phyloP scores from a whole-genome alignment of 805 yeast genomes.

The Metschnikowia borealis region DNA sequence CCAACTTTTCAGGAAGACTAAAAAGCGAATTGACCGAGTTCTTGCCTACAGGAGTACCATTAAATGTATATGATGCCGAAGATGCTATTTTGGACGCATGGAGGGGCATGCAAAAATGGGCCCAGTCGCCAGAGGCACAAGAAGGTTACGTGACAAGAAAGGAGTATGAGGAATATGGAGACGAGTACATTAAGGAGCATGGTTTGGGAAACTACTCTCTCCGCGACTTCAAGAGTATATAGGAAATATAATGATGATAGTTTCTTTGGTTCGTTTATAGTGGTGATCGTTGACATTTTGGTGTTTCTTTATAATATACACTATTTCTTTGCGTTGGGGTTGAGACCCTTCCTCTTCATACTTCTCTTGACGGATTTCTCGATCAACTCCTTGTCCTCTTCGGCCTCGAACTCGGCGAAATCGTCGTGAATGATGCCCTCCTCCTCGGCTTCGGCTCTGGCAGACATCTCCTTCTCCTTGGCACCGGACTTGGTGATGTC shows the following conservation, averaged over 20 bases:
- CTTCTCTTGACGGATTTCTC: constrained; percentile 62
- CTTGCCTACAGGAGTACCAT: constrained; percentile 62
- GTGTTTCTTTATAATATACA: constrained; percentile 8
- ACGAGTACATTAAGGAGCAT: constrained; percentile 86
- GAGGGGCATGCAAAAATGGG: constrained; percentile 90
- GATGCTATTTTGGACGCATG: constrained; percentile 82
- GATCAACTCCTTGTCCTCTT: constrained; percentile 70
- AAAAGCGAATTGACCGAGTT: constrained; percentile 61
- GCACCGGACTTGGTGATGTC: constrained; percentile 87
- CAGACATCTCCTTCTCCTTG: constrained; percentile 73
- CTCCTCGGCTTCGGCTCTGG: constrained; percentile 76
- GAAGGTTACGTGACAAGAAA: constrained; percentile 53
- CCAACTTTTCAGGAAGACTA: constrained; percentile 66
- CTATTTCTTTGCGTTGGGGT: constrained; percentile 47
- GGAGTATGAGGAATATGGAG: constrained; percentile 86
- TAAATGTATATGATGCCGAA: constrained; percentile 58
- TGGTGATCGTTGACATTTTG: no score
- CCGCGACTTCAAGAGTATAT: constrained; percentile 10
- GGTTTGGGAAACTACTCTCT: constrained; percentile 61
- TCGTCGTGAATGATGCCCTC: constrained; percentile 83
- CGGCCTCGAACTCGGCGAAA: constrained; percentile 76
- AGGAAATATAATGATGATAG: not conserved
- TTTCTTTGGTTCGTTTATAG: not conserved
- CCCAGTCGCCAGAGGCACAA: constrained; percentile 44
- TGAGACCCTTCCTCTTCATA: constrained; percentile 67